Base-by-base conservation (phyloP, 1,284 basidiomycete genomes). In the Leccinum pachyderme region DNA sequence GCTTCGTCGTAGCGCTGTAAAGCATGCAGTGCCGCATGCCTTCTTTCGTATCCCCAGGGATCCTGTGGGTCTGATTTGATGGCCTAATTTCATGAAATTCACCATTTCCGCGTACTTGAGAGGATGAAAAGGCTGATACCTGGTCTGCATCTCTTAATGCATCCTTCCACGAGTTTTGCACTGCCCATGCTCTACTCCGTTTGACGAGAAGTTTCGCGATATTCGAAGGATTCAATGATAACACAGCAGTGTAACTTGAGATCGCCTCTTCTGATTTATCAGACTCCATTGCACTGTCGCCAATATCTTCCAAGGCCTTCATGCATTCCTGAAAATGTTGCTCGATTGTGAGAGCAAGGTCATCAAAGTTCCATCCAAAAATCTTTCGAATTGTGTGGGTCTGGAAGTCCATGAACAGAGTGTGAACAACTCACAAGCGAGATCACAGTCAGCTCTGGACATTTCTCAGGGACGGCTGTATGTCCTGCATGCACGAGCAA, bases 31-130 rank as follows among this genome's bases (percentile, higher is more conserved):
- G 35, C 53, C 1, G 24, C 48, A 15, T 60, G 43, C 43, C 15
- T 51, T 18, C 41, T 28, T 29, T 60, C 28, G 2, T 60, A 47
- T 33, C 54, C 58, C 43, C 57, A 50, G 0, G 31, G 57, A 43
- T 6, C 33, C 22, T 12, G 0, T 6, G 35, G 31, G 3, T 48
- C 39, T n/a, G 18, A 22, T 7, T 47, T 24, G 11, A 54, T 8
- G 8, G 22, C 56, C 57, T 59, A 12, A 4, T 11, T 8, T 33
- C 2, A 8, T 11, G 1, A 15, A 15, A 48, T 50, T 50, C 18
- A 43, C 9, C 6, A 46, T n/a, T 13, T 4, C 37, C 13, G 3
- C 2, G 11, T 9, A 22, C 3, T 45, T 39, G 52, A 54, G 49
- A 22, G 7, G 15, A 7, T 18, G 15, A 9, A 12, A 22, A n/a